phyloP scores from a whole-genome alignment of 768 basidiomycete genomes.

The Boletellus ananas region DNA sequence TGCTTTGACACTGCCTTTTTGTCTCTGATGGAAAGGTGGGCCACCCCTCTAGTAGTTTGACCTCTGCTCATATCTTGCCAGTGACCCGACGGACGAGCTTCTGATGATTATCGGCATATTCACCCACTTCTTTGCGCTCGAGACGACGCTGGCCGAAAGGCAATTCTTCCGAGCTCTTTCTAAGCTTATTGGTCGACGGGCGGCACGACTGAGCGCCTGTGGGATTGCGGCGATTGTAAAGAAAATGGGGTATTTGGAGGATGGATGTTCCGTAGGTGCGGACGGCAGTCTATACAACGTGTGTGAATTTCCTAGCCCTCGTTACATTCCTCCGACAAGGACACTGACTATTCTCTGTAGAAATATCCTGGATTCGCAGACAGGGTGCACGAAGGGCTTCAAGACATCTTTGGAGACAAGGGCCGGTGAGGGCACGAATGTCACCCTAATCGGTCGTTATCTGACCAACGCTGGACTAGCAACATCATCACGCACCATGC shows the following conservation, averaged over 20 bases:
- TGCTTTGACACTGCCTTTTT: slow-evolving; percentile 96
- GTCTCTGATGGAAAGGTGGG: slow-evolving; percentile 91
- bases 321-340: background rate
- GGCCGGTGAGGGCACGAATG: slow-evolving; percentile 58
- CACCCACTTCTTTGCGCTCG: slow-evolving; percentile 93
- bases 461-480: slow-evolving; percentile 35
- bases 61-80: slow-evolving; percentile 27
- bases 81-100: slow-evolving; percentile 94
- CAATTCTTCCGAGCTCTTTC: slow-evolving; percentile 97
- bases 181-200: slow-evolving; percentile 81
- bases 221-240: slow-evolving; percentile 96
- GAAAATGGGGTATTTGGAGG: slow-evolving; percentile 91
- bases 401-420: slow-evolving; percentile 95
- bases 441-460: background rate
- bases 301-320: slow-evolving; percentile 21
- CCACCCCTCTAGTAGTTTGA: background rate
- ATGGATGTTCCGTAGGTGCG: slow-evolving; percentile 85
- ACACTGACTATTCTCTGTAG: slow-evolving; percentile 37
- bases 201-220: slow-evolving; percentile 88
- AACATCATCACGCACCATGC: slow-evolving; percentile 35
- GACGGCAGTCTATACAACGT: slow-evolving; percentile 97
- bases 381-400: slow-evolving; percentile 85
- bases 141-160: slow-evolving; percentile 94
- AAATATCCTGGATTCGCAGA: slow-evolving; percentile 98
- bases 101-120: slow-evolving; percentile 97